These are phyloP conservation scores for Jackrogersella multiformis DNA, from an alignment of 495 filamentous ascomycete genomes.

Conservation along the genomic window DNA sequence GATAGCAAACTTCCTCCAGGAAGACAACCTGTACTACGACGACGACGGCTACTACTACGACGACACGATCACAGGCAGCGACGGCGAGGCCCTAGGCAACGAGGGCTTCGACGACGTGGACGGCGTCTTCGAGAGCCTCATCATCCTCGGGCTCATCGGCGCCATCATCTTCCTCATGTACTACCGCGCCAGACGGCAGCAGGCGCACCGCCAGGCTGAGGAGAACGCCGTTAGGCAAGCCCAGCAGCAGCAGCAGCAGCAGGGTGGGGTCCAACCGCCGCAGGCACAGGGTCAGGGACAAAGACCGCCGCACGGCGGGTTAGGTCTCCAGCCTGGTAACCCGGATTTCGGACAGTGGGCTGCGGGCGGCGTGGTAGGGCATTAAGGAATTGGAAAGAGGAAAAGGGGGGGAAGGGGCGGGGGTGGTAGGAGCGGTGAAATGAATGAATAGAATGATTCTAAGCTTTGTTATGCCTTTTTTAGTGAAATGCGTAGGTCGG, in stretches of 20 bases:
- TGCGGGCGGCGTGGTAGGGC: slow-evolving; percentile 21
- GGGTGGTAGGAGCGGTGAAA: no score
- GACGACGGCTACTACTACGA: slow-evolving; percentile 64
- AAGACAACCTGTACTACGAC: slow-evolving; percentile 72
- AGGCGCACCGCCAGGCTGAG: slow-evolving; percentile 54
- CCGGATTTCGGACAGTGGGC: slow-evolving; percentile 78
- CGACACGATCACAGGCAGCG: slow-evolving; percentile 56
- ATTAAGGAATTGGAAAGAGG: no score
- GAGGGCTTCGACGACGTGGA: slow-evolving; percentile 70
- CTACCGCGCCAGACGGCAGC: slow-evolving; percentile 81
- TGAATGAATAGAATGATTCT: background rate
- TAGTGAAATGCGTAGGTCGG: no score
- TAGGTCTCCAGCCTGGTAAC: slow-evolving; percentile 77
- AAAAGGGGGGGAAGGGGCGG: no score
- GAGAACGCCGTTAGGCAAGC: slow-evolving; percentile 50
- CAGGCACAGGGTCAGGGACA: slow-evolving; percentile 22
- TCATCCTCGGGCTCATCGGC: slow-evolving; percentile 81
- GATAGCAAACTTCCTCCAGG: slow-evolving; percentile 82
- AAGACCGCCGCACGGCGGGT: slow-evolving; percentile 60
- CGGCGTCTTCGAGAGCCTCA: slow-evolving; percentile 80
- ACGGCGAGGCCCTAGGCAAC: slow-evolving; percentile 60
- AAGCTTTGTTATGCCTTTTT: background rate
- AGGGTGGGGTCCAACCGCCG: slow-evolving; percentile 17
- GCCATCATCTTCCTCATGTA: slow-evolving; percentile 81
- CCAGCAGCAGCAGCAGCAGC: slow-evolving; percentile 44